Conservation (phyloP, 306 rosid genomes). For the Alnus rubra region DNA sequence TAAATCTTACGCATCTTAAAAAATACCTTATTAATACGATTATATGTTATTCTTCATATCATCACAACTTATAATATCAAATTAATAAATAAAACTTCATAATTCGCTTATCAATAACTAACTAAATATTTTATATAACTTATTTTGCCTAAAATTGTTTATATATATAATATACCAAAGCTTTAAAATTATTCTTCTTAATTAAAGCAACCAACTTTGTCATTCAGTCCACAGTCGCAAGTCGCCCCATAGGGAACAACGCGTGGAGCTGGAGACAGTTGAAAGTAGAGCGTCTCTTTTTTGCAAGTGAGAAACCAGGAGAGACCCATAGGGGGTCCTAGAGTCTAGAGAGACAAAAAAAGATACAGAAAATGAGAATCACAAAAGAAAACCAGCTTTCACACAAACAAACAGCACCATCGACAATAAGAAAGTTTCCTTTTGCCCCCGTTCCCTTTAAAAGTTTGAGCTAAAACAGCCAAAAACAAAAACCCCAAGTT, state of each 20-base stretch:
- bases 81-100: too few species aligned
- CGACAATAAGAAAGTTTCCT: constrained; percentile 18
- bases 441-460: constrained; percentile 3
- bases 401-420: constrained; percentile 30
- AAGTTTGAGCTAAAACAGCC: constrained; percentile 26
- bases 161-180: neutral
- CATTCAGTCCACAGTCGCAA: neutral
- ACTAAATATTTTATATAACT: too few species aligned
- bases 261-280: constrained; percentile 24
- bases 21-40: too few species aligned
- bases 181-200: too few species aligned
- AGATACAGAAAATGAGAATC: constrained; percentile 18
- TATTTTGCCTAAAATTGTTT: too few species aligned
- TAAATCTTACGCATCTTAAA: too few species aligned
- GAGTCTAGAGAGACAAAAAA: constrained; percentile 20
- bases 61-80: too few species aligned
- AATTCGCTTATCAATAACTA: neutral
- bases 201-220: neutral
- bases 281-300: neutral
- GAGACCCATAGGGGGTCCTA: neutral
- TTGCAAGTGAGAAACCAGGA: neutral
- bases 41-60: too few species aligned
- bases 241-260: constrained; percentile 10
- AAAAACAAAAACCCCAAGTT: constrained; percentile 21
- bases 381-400: constrained; percentile 51